phyloP scores from a whole-genome alignment of 768 basidiomycete genomes.

The Steccherinum ochraceum region DNA sequence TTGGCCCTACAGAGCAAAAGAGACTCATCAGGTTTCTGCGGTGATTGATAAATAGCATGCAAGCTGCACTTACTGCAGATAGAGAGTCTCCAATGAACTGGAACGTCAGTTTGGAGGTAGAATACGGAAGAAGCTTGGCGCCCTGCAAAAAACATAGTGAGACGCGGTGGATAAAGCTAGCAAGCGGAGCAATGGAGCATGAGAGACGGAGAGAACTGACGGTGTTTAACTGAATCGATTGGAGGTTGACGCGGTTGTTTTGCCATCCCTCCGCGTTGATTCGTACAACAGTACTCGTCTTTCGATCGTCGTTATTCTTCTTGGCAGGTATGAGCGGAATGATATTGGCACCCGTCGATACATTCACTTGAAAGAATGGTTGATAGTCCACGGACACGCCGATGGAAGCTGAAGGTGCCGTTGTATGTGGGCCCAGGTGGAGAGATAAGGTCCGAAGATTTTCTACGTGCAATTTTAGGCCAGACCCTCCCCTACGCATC shows the following conservation, averaged over 20 bases:
- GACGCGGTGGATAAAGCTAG: not conserved
- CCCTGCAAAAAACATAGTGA: slow-evolving; percentile 26
- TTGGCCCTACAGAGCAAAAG: slow-evolving; percentile 36
- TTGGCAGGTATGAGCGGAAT: slow-evolving; percentile 28
- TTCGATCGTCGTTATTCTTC: not conserved
- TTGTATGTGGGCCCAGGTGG: slow-evolving; percentile 45
- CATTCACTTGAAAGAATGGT: slow-evolving; percentile 40
- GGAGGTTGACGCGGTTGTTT: slow-evolving; percentile 49
- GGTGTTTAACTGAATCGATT: slow-evolving; percentile 38
- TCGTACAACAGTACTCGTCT: slow-evolving; percentile 28
- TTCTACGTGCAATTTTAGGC: slow-evolving; percentile 42
- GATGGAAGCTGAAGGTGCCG: slow-evolving; percentile 36
- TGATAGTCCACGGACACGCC: slow-evolving; percentile 46
- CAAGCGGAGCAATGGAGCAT: slow-evolving; percentile 20
- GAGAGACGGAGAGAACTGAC: slow-evolving; percentile 20
- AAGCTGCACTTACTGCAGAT: slow-evolving; percentile 36
- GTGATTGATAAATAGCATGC: not conserved
- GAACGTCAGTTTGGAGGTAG: slow-evolving; percentile 37
- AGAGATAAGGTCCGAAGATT: slow-evolving; percentile 37
- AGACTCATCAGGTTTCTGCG: not conserved
- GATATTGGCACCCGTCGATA: slow-evolving; percentile 37
- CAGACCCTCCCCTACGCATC: slow-evolving; percentile 42
- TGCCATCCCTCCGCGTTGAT: slow-evolving; percentile 55
- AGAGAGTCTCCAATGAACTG: slow-evolving; percentile 57
- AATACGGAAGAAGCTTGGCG: slow-evolving; percentile 39